Conservation (phyloP, 805 yeast genomes). For the Cyberlindnera lachancei region DNA sequence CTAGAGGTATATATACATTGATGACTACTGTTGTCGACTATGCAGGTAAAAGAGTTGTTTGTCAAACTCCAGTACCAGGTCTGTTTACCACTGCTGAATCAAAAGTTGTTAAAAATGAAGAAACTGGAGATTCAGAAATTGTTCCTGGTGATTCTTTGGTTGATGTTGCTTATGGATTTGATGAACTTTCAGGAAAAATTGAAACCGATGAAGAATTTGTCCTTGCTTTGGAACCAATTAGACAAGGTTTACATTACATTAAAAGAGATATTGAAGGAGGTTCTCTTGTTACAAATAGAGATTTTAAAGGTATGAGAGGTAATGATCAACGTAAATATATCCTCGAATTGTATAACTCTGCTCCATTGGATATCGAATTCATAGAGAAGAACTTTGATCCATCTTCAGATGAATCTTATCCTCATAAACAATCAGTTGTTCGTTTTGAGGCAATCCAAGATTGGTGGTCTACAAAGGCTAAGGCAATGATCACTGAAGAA, state of each 20-base stretch:
- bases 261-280: conserved; percentile 46
- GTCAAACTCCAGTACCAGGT: conserved; percentile 97
- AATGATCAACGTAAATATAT: conserved; percentile 79
- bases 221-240: conserved; percentile 48
- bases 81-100: conserved; percentile 34
- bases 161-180: conserved; percentile 54
- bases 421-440: conserved; percentile 71
- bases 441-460: conserved; percentile 86
- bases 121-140: conserved; percentile 30
- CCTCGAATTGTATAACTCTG: conserved; percentile 74
- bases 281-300: conserved; percentile 61
- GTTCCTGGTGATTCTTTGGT: conserved; percentile 23
- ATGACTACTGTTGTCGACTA: conserved; percentile 85
- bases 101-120: conserved; percentile 31
- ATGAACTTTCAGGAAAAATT: conserved; percentile 49
- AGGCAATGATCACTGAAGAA: conserved; percentile 31
- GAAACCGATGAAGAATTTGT: conserved; percentile 46
- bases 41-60: conserved; percentile 79
- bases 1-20: conserved; percentile 57
- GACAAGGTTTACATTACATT: conserved; percentile 73
- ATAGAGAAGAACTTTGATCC: conserved; percentile 47
- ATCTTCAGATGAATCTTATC: conserved; percentile 44
- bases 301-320: conserved; percentile 80
- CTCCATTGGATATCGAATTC: conserved; percentile 80
- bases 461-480: conserved; percentile 74